These are phyloP conservation scores for Hypoxylon perforatum DNA, from an alignment of 495 filamentous ascomycete genomes.

Conservation along the genomic window DNA sequence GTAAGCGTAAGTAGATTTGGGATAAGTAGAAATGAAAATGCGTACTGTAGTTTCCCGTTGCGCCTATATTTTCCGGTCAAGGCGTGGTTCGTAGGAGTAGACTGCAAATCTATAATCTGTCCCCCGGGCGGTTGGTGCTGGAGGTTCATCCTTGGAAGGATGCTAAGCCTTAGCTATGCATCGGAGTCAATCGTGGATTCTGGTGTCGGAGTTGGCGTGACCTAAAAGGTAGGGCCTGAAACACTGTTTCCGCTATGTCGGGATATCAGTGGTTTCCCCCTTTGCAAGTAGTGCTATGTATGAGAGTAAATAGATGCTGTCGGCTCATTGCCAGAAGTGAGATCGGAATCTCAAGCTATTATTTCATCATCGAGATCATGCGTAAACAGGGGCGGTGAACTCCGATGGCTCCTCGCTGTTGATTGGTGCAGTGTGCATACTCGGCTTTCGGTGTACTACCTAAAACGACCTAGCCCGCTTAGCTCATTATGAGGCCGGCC, in stretches of 20 bases:
- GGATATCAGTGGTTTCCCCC: neutral
- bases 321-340: neutral
- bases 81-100: conserved; percentile 18
- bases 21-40: conserved; percentile 3
- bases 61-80: conserved; percentile 45
- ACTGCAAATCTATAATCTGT: conserved; percentile 46
- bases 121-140: conserved; percentile 38
- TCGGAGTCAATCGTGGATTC: conserved; percentile 7
- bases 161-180: conserved; percentile 2
- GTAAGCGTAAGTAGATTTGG: conserved; percentile 28
- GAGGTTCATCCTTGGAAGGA: conserved; percentile 33
- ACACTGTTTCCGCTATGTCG: neutral
- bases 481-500: too few species aligned
- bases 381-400: conserved; percentile 5
- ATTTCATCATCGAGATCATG: neutral
- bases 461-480: neutral
- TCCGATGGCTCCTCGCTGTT: conserved; percentile 15
- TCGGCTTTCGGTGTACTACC: conserved; percentile 29
- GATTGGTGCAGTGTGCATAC: conserved; percentile 13
- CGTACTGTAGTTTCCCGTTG: conserved; percentile 49
- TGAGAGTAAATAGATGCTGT: neutral
- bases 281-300: neutral
- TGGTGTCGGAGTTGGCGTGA: conserved; percentile 13
- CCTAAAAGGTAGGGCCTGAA: neutral
- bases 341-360: neutral